Percentiles rank a stretch among this genome's conserved stretches.
These are phyloP conservation scores for Coriolopsis trogii DNA, from an alignment of 1,284 basidiomycete genomes.

Conservation along the genomic window DNA sequence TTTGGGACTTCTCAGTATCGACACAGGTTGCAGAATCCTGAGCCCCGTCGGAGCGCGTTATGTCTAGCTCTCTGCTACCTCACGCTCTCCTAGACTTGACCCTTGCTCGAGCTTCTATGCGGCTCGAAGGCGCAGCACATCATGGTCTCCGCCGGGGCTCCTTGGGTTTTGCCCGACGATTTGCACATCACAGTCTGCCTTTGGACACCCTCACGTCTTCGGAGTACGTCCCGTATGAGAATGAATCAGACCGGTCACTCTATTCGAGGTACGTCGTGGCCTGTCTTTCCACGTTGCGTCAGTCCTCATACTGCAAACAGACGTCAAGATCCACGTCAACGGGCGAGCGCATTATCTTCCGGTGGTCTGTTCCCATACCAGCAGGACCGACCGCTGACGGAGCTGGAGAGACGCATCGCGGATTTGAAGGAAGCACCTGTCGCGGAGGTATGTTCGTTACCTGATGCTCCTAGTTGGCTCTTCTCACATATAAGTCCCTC, in stretches of 20 bases:
- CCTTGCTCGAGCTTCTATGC: slow-evolving; percentile 22
- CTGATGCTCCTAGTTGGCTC: not conserved
- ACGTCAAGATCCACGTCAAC: slow-evolving; percentile 5
- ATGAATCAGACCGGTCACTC: slow-evolving; percentile 9
- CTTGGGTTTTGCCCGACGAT: not conserved
- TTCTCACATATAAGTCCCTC: not conserved
- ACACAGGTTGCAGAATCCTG: no score
- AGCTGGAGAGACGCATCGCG: slow-evolving; percentile 26
- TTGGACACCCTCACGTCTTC: not conserved
- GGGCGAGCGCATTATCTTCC: not conserved
- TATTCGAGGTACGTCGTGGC: slow-evolving; percentile 18
- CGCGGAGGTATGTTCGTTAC: slow-evolving; percentile 15
- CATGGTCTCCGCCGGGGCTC: not conserved
- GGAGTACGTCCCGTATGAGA: not conserved
- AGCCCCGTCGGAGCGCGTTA: no score
- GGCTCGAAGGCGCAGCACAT: slow-evolving; percentile 12
- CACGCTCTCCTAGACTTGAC: slow-evolving; percentile 27
- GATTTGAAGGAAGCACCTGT: slow-evolving; percentile 23
- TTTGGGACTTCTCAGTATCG: no score
- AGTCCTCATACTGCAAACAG: not conserved
- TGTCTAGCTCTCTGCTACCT: slow-evolving; percentile 23
- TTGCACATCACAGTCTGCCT: slow-evolving; percentile 9
- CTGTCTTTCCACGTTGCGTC: not conserved
- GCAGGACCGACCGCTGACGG: slow-evolving; percentile 11
- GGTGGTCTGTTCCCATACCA: slow-evolving; percentile 4